Evolutionary conservation across 495 filamentous ascomycete genomes (phyloP), one percentile per base, ranked within the genome.

Genomic region (Lindgomyces ingoldianus): DNA sequence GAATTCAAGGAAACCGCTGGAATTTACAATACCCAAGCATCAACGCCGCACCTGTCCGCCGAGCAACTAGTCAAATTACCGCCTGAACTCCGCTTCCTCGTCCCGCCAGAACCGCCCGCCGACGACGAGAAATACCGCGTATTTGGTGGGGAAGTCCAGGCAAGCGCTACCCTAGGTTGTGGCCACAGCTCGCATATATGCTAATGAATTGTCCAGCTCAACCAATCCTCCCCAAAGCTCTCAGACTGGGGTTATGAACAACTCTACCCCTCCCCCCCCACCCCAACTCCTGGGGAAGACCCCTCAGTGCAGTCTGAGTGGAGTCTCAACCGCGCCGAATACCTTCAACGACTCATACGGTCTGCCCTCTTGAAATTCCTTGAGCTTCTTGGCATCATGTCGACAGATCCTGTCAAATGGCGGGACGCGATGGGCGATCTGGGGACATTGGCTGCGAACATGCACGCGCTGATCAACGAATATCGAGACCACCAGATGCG

Each of bases 401-500:
- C 56, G 16, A 29, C 12, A 0, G 44, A 69, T 26, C 61, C 66
- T 2, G 47, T 26, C 57, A 0, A 50, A 51, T 6, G 60, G 41
- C 26, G 80, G 86, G 18, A 93, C 93, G 70, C 80, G 33, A 39
- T 92, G 26, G 76, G 84, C 2, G 86, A 96, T 68, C 67, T 98
- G n/a, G 81, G 85, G 67, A 89, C 85, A 24, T 69, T 97, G 3
- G 87, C 93, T 59, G 85, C 91, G 70, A 96, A 98, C 75, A 88
- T 92, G 55, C 91, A 97, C 73, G 89, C 92, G 64, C 81, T 93
- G 19, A 83, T 97, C 50, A 98, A 98, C 74, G 87, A 94, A 60
- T 98, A 97, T 74, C 87, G 94, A 22, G 95, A 94, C 1, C 94
- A 98, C 74, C 95, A 98, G 75, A 92, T 93, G 24, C 79, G 94